Conservation (phyloP, 1,139 yeast genomes). For the Debaryomyces sp. region DNA sequence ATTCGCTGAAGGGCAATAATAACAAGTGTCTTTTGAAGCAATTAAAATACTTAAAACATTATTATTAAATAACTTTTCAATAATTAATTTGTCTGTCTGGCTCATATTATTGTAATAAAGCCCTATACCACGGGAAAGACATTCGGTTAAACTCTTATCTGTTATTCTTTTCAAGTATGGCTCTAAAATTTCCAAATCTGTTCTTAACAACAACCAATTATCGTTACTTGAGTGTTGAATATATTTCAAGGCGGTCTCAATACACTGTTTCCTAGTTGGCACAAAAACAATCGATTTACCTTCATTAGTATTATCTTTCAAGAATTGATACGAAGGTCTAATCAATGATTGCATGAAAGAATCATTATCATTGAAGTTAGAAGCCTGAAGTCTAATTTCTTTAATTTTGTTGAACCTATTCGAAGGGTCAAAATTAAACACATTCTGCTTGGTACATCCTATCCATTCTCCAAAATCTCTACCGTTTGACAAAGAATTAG, state of each 20-base stretch:
- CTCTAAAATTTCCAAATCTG: conserved; percentile 36
- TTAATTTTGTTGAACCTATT: conserved; percentile 60
- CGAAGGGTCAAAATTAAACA: conserved; percentile 71
- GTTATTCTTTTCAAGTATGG: conserved; percentile 45
- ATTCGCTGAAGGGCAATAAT: conserved; percentile 53
- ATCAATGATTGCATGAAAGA: conserved; percentile 55
- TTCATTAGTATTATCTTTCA: conserved; percentile 28
- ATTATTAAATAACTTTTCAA: conserved; percentile 53
- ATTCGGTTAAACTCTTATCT: conserved; percentile 49
- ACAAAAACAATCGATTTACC: conserved; percentile 54
- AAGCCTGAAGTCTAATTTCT: conserved; percentile 59
- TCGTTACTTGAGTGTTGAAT: conserved; percentile 36
- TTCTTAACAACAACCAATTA: conserved; percentile 23
- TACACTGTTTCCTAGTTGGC: conserved; percentile 55
- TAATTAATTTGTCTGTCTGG: conserved; percentile 52
- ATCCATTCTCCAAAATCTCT: conserved; percentile 87
- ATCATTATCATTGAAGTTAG: conserved; percentile 48
- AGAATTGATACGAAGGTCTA: conserved; percentile 39
- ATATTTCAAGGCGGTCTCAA: conserved; percentile 55
- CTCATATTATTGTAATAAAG: conserved; percentile 61
- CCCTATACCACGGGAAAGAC: conserved; percentile 70
- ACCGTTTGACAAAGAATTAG: conserved; percentile 72
- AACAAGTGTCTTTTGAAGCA: conserved; percentile 59
- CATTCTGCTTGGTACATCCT: conserved; percentile 60
- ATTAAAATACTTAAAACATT: conserved; percentile 57